phyloP scores from a whole-genome alignment of 352 stramenopile genomes.

The Phytophthora ohioensis region DNA sequence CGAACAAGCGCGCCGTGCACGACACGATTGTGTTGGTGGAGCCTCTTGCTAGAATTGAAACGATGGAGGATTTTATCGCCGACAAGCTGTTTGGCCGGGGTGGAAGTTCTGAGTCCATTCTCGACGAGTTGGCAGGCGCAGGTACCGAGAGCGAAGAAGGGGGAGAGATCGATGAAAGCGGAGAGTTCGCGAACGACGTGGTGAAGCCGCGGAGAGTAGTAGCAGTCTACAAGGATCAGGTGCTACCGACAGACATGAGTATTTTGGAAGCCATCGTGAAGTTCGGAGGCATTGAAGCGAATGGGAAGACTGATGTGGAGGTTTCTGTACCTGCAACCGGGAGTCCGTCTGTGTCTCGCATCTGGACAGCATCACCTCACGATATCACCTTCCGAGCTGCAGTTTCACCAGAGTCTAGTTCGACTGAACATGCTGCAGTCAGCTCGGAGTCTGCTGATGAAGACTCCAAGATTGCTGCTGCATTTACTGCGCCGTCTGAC shows the following conservation, averaged over 20 bases:
- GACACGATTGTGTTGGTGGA: constrained; percentile 82
- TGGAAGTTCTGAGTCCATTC: constrained; percentile 31
- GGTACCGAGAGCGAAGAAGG: constrained; percentile 34
- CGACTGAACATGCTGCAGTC: constrained; percentile 6
- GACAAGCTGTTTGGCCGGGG: constrained; percentile 69
- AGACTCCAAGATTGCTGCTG: constrained; percentile 3
- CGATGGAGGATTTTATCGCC: constrained; percentile 80
- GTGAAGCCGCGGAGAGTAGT: constrained; percentile 51
- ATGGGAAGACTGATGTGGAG: constrained; percentile 18
- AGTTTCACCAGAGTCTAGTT: constrained; percentile 18
- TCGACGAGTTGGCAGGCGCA: constrained; percentile 41
- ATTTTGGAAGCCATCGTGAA: constrained; percentile 80
- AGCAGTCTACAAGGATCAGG: constrained; percentile 49
- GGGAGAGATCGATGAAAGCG: constrained; percentile 30
- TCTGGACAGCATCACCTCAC: constrained; percentile 61
- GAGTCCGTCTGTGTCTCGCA: constrained; percentile 18
- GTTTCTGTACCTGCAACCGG: not conserved
- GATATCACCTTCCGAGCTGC: constrained; percentile 69
- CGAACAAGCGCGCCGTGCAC: constrained; percentile 55
- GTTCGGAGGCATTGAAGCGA: constrained; percentile 25
- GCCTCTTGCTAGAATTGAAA: constrained; percentile 77
- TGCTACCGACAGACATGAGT: constrained; percentile 53
- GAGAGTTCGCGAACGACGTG: constrained; percentile 39
- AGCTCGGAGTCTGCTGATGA: constrained; percentile 2
- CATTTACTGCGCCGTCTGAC: constrained; percentile 7